Base-by-base conservation (phyloP, 305 asterid genomes). In the Caryopteris hybrid region DNA sequence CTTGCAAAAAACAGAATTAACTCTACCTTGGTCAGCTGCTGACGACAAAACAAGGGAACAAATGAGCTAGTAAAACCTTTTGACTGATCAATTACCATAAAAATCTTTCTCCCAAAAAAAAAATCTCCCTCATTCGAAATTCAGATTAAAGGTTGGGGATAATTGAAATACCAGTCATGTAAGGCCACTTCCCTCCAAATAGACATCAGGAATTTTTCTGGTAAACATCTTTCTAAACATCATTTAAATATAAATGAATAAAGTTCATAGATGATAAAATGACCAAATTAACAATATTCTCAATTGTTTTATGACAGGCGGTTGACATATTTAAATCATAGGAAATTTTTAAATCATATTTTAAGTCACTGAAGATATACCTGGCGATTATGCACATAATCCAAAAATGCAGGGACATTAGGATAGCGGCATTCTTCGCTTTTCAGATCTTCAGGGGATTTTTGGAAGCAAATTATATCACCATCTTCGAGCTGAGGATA, bases 321-420 rank as follows among this genome's bases (percentile, higher is more conserved):
- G 48, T 20, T 8, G 53, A 39, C 41, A 36, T 14, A 12, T n/a
- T n/a, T n/a, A n/a, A n/a, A n/a, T n/a, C n/a, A n/a, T 47, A n/a
- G 20, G 55, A 45, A 47, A 52, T 31, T 34, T 8, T 46, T 6
- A 61, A 66, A 71, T 20, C 57, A 66, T 53, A 64, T 50, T 66
- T 55, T 42, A 18, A 38, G 67, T 64, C 59, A 39, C 43, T 22
- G 12, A 69, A 45, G 53, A 61, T 55, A 59, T 56, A 85, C 91
- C 91, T 81, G 91, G 58, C 88, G 87, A 73, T 81, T 83, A 62
- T 83, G 81, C 70, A 85, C 91, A 69, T 85, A 85, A 47, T 83
- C 80, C 73, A 85, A 64, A 78, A 83, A 85, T 27, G 79, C 78
- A 56, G 91, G 84, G 69, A 81, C 83, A 12, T 74, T 80, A 60